Conservation (phyloP, 2,329 filamentous ascomycete genomes). For the Colletotrichum limetticola region DNA sequence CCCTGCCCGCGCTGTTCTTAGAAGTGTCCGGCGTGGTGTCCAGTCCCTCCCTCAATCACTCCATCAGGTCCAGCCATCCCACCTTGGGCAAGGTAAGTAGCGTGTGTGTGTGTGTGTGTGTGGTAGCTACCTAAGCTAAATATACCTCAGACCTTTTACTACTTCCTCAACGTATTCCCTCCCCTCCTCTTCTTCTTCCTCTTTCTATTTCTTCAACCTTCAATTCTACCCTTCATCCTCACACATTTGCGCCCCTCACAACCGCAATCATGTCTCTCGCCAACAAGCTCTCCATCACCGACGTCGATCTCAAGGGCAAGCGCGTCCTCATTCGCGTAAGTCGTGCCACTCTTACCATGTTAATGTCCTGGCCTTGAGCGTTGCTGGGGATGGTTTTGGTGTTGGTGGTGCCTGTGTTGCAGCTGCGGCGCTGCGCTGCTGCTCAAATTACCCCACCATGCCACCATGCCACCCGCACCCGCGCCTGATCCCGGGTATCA, state of each 20-base stretch:
- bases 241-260: constrained; percentile 32
- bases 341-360: constrained; percentile 37
- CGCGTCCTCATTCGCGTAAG: constrained; percentile 95
- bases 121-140: constrained; percentile 33
- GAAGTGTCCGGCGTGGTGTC: neutral
- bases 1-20: constrained; percentile 1
- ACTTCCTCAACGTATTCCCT: constrained; percentile 37
- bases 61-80: constrained; percentile 29
- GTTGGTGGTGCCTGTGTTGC: constrained; percentile 2
- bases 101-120: neutral
- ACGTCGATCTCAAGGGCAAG: constrained; percentile 98
- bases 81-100: constrained; percentile 7
- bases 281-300: constrained; percentile 96
- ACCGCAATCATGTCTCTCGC: constrained; percentile 87
- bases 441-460: constrained; percentile 30
- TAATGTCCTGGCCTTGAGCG: neutral
- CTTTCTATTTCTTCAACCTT: constrained; percentile 19
- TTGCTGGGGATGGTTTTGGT: neutral
- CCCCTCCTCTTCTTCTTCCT: constrained; percentile 34
- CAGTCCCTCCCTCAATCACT: constrained; percentile 29
- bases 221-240: neutral
- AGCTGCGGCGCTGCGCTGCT: neutral
- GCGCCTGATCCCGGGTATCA: constrained; percentile 26
- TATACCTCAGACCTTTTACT: constrained; percentile 31
- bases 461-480: constrained; percentile 19